phyloP scores from a whole-genome alignment of 1,284 basidiomycete genomes.

The Tylopilus sp. region DNA sequence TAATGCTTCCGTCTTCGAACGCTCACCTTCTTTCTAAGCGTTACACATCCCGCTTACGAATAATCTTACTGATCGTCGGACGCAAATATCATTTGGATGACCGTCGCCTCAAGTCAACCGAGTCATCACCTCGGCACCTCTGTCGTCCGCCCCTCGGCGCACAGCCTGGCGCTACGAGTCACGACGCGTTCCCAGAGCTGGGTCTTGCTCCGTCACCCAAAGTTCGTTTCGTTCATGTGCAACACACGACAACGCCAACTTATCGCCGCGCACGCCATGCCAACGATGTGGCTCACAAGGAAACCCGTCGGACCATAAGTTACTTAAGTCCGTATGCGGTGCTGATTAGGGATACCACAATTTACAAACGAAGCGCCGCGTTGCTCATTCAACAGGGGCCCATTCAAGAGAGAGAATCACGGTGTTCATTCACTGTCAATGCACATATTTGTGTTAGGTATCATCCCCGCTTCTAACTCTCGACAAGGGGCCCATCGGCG shows the following conservation, averaged over 20 bases:
- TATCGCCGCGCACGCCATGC: conserved; percentile 13
- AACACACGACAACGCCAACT: background rate
- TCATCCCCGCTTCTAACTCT: background rate
- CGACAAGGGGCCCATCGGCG: background rate
- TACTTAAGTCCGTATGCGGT: conserved; percentile 13
- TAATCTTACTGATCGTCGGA: conserved; percentile 9
- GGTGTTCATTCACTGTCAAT: conserved; percentile 6
- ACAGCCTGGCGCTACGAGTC: background rate
- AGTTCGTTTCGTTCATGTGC: background rate
- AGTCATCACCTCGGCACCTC: conserved; percentile 13
- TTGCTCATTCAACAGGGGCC: background rate
- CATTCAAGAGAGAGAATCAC: conserved; percentile 1
- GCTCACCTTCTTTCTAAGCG: background rate
- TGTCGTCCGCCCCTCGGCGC: background rate
- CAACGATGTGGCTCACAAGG: conserved; percentile 4
- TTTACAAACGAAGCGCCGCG: background rate
- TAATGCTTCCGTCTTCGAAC: background rate
- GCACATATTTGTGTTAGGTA: background rate
- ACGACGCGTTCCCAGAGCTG: background rate
- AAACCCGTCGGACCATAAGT: background rate
- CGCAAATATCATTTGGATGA: conserved; percentile 1
- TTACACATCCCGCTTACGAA: conserved; percentile 8
- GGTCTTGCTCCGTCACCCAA: no score
- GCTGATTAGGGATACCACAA: conserved; percentile 1
- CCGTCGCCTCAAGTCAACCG: conserved; percentile 3